phyloP scores from a whole-genome alignment of 345 rosid genomes.

The Eutrema heterophyllum region DNA sequence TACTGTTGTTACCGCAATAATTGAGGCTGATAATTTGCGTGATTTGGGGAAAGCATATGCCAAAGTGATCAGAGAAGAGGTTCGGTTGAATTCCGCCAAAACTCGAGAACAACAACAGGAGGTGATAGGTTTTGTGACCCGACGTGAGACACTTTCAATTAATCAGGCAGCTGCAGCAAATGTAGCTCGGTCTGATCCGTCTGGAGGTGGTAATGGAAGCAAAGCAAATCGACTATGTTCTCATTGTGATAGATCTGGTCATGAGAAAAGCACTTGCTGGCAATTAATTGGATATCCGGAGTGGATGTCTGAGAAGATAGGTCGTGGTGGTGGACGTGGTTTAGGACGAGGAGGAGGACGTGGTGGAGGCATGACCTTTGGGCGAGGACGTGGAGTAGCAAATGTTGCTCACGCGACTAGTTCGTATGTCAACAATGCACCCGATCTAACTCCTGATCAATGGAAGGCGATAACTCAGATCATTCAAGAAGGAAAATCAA shows the following conservation, averaged over 20 bases:
- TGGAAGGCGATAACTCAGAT: not conserved
- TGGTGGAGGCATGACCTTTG: too few relatives aligned
- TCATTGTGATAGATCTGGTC: not conserved
- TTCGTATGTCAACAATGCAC: too few relatives aligned
- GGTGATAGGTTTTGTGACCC: not conserved
- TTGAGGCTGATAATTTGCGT: not conserved
- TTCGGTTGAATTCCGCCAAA: not conserved
- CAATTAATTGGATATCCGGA: not conserved
- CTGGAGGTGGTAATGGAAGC: too few relatives aligned
- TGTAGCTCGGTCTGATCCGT: too few relatives aligned
- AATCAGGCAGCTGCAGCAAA: too few relatives aligned
- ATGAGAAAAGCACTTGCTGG: not conserved
- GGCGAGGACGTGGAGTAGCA: not conserved
- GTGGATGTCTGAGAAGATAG: not conserved
- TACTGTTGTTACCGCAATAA: not conserved
- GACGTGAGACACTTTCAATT: not conserved
- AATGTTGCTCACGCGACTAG: not conserved
- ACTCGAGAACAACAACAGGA: not conserved
- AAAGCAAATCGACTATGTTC: not conserved
- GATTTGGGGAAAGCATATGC: not conserved
- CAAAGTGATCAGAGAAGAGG: not conserved
- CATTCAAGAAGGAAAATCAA: not conserved
- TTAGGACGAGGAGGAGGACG: not conserved
- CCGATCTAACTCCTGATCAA: not conserved
- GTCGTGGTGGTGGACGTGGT: not conserved